Evolutionary conservation across 1,284 basidiomycete species (phyloP), one percentile per base, ranked within the genome.

Genomic region (Hypsizygus ulmarius): DNA sequence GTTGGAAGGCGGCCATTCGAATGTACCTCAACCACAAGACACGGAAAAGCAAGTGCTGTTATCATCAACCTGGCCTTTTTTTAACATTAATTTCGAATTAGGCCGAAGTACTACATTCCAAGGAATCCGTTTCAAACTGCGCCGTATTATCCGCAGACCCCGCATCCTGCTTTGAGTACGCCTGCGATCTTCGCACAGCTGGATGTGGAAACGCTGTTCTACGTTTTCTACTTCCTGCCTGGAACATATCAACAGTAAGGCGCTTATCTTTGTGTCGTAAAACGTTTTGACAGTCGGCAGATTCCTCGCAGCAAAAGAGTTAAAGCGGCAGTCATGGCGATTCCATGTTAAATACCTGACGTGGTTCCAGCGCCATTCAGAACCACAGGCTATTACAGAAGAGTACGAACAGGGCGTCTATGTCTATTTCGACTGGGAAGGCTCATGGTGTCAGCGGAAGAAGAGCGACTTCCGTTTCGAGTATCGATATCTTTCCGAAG

Each of bases 261-360:
- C 14, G 38, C 27, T 41, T 45, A 40, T 48, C 49, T 21, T 43
- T 34, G 7, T 10, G 25, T 34, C 39, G 40, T 34, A 18, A 29
- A 43, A 42, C 32, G n/a, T 50, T 7, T 40, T 37, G 39, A 29
- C 28, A 36, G 15, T 19, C 35, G 35, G 55, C 16, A 95, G 92
- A 69, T 97, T 89, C 70, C 82, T 98, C 42, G 96, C 97, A 1
- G 97, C 97, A 5, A 93, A 93, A 64, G 97, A 99, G 71, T 75
- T 99, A 54, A 99, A 99, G 73, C 84, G 91, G 52, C 96, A 98
- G 68, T 95, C 92, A 48, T 99, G 97, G 97, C 85, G 97, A 47
- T 99, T 99, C 78, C 97, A 99, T 69, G 93, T 97, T 59, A 98
- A 99, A 72, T 99, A 98, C 68, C 72, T 99, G 53, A 99, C 97